Percentiles rank a stretch among this genome's conserved stretches.
These are phyloP conservation scores for Penicillium argentinense DNA, from an alignment of 495 filamentous ascomycete species.

Conservation along the genomic window DNA sequence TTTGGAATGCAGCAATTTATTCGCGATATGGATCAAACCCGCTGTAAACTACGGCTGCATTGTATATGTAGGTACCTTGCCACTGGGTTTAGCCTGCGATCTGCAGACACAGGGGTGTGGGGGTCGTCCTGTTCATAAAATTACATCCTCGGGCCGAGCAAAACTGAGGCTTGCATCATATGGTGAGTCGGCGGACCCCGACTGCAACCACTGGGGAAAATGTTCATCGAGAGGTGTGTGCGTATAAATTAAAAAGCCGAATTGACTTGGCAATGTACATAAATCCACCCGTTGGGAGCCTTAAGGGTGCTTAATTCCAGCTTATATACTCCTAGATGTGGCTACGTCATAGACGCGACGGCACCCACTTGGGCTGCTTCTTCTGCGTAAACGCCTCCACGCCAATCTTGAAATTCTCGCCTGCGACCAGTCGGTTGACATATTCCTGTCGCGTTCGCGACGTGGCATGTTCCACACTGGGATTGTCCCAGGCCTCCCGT, in stretches of 20 bases:
- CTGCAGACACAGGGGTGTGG: not conserved
- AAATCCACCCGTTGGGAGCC: too few species aligned
- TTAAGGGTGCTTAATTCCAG: too few species aligned
- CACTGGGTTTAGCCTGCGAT: not conserved
- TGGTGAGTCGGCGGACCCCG: not conserved
- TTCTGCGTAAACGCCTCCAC: slow-evolving; percentile 74
- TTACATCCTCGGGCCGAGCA: slow-evolving; percentile 6
- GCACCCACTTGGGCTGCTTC: slow-evolving; percentile 64
- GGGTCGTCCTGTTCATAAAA: not conserved
- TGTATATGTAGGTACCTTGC: too few species aligned
- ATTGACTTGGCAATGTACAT: too few species aligned
- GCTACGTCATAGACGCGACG: slow-evolving; percentile 6
- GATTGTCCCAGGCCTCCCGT: slow-evolving; percentile 62
- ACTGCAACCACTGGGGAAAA: too few species aligned
- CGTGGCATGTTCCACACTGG: slow-evolving; percentile 61
- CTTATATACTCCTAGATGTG: not conserved
- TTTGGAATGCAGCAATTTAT: not conserved
- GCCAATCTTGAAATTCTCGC: slow-evolving; percentile 75
- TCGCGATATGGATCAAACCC: too few species aligned
- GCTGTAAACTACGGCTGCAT: too few species aligned
- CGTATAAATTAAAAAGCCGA: too few species aligned
- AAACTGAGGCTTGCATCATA: not conserved
- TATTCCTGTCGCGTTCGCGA: slow-evolving; percentile 51
- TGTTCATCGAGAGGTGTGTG: too few species aligned
- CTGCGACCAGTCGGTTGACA: slow-evolving; percentile 54